Evolutionary conservation across 495 filamentous ascomycete species (phyloP).

Genomic region (Daldinia bambusicola): DNA sequence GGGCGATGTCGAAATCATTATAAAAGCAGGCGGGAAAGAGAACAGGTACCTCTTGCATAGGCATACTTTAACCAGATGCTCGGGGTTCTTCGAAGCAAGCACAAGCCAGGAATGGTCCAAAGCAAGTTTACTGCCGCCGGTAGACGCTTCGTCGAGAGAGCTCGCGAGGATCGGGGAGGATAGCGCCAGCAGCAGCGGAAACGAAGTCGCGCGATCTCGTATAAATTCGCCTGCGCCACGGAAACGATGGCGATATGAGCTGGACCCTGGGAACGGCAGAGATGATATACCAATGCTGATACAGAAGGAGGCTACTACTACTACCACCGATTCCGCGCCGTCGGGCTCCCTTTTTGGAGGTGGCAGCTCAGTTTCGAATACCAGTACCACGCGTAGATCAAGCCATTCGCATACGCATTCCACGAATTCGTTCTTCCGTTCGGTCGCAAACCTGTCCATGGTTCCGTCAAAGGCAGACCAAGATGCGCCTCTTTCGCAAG

Average conservation of each 20-base stretch:
- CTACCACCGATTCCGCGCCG: slow-evolving; percentile 30
- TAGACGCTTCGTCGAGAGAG: slow-evolving; percentile 49
- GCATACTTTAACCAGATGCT: slow-evolving; percentile 85
- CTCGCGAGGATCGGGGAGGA: slow-evolving; percentile 68
- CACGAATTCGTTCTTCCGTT: slow-evolving; percentile 82
- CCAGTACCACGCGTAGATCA: slow-evolving; percentile 37
- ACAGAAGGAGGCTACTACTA: slow-evolving; percentile 66
- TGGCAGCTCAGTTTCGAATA: slow-evolving; percentile 43
- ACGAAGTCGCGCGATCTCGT: slow-evolving; percentile 36
- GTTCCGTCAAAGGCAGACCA: slow-evolving; percentile 47
- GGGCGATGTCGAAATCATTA: slow-evolving; percentile 89
- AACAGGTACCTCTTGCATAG: slow-evolving; percentile 86
- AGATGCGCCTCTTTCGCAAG: slow-evolving; percentile 57
- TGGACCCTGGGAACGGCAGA: slow-evolving; percentile 77
- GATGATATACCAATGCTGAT: slow-evolving; percentile 90
- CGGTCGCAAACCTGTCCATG: slow-evolving; percentile 80
- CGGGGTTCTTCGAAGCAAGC: slow-evolving; percentile 91
- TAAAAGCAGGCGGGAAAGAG: slow-evolving; percentile 74
- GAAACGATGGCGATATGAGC: slow-evolving; percentile 84
- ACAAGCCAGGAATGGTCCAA: slow-evolving; percentile 87
- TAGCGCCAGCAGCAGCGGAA: slow-evolving; percentile 52
- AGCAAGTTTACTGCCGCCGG: slow-evolving; percentile 48
- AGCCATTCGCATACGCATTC: slow-evolving; percentile 65
- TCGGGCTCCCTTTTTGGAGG: slow-evolving; percentile 57
- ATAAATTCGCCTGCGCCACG: slow-evolving; percentile 53